Conservation (phyloP, 305 asterid genomes). For the Euphrasia arctica region DNA sequence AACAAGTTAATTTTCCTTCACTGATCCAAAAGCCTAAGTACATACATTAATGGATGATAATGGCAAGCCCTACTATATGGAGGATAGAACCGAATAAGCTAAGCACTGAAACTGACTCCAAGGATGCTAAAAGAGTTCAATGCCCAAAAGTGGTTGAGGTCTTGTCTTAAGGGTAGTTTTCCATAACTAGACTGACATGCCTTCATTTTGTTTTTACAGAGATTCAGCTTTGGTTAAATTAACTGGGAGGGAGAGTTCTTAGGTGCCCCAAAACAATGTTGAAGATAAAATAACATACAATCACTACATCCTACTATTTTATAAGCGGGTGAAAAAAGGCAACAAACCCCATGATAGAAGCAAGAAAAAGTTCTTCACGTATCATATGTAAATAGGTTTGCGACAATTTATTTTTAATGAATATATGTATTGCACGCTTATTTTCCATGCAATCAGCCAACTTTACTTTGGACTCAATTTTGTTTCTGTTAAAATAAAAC, state of each 20-base stretch:
- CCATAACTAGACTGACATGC: background rate
- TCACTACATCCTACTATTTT: background rate
- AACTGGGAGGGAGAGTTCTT: background rate
- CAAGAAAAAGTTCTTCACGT: background rate
- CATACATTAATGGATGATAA: background rate
- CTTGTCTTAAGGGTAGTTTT: background rate
- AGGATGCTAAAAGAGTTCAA: background rate
- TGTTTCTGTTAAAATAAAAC: background rate
- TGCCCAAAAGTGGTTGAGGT: background rate
- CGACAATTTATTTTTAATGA: background rate
- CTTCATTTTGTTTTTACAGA: background rate
- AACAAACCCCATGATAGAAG: background rate
- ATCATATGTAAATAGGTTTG: background rate
- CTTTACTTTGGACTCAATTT: background rate
- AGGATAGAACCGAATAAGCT: background rate
- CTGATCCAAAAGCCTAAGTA: background rate
- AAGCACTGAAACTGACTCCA: background rate
- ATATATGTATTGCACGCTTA: background rate
- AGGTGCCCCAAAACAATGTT: background rate
- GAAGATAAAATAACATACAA: background rate
- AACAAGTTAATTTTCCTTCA: background rate
- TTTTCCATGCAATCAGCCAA: background rate
- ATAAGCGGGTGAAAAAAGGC: background rate
- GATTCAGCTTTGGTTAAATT: background rate
- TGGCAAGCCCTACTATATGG: background rate